A percentile compares a stretch with the other conserved stretches of the same genome.
Conservation (phyloP, 306 rosid species). For the Gillenia trifoliata region DNA sequence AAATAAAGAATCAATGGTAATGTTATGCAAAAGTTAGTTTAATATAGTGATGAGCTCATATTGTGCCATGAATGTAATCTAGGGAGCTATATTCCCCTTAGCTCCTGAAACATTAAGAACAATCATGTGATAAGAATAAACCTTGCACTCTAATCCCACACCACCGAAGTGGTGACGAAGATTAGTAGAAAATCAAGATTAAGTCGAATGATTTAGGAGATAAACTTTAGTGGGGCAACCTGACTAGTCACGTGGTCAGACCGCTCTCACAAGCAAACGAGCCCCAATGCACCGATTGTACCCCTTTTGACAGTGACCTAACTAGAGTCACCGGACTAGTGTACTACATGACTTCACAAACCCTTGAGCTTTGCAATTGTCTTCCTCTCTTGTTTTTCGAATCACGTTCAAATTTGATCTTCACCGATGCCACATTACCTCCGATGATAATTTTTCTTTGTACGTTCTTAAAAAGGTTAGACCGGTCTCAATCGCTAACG, state of each 20-base stretch:
- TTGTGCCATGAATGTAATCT: background rate
- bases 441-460: background rate
- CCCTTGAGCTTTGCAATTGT: background rate
- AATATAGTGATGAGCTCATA: background rate
- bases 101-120: no score
- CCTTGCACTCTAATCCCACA: background rate
- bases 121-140: no score
- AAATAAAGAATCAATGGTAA: no score
- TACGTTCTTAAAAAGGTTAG: background rate
- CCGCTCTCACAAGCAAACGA: background rate
- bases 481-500: background rate
- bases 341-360: background rate
- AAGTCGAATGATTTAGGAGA: background rate
- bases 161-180: background rate
- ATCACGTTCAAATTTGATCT: background rate
- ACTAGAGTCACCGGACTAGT: background rate
- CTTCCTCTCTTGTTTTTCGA: background rate
- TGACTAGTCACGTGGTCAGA: background rate
- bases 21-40: no score
- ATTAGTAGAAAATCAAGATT: background rate
- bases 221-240: background rate
- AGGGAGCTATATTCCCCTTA: background rate
- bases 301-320: background rate
- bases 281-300: background rate
- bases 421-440: background rate